A percentile compares a stretch with the other conserved stretches of the same genome.
phyloP scores from a whole-genome alignment of 352 stramenopile species.

The Globisporangium heterothallicum region DNA sequence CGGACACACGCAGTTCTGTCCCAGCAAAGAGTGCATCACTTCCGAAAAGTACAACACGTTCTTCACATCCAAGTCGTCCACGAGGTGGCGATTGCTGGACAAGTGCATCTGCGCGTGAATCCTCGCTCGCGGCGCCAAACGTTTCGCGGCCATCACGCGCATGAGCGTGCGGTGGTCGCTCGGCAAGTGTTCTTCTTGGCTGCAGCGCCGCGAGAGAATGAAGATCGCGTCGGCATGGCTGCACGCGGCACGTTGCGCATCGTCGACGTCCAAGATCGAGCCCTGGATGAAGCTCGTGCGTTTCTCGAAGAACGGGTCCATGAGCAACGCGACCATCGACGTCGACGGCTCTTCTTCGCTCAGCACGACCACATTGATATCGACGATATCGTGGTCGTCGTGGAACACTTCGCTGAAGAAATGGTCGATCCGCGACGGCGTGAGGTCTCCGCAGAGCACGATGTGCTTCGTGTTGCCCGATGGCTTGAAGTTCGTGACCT shows the following conservation, averaged over 20 bases:
- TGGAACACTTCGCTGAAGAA: constrained; percentile 88
- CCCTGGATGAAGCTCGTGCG: constrained; percentile 78
- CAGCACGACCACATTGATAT: constrained; percentile 74
- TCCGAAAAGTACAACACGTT: constrained; percentile 80
- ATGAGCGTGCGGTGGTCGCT: constrained; percentile 81
- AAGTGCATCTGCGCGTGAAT: constrained; percentile 79
- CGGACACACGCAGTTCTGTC: constrained; percentile 81
- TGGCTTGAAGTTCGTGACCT: constrained; percentile 70
- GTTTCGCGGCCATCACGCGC: constrained; percentile 71
- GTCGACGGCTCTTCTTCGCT: constrained; percentile 73
- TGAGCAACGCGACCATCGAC: constrained; percentile 64
- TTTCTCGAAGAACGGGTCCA: constrained; percentile 85
- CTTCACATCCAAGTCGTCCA: constrained; percentile 72
- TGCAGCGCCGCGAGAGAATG: constrained; percentile 58
- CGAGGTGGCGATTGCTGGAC: constrained; percentile 66
- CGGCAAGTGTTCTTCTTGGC: constrained; percentile 57
- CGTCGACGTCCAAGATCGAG: constrained; percentile 73
- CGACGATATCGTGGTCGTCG: constrained; percentile 79
- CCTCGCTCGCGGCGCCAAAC: constrained; percentile 38
- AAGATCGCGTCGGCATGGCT: constrained; percentile 68
- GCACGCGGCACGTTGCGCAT: constrained; percentile 66
- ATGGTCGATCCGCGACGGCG: constrained; percentile 69
- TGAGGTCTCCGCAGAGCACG: constrained; percentile 80
- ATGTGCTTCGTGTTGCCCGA: constrained; percentile 58
- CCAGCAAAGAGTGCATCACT: constrained; percentile 73